Evolutionary conservation across 2,329 filamentous ascomycete genomes (phyloP), one percentile per base, ranked within the genome.

Genomic region (Drechslera avenae): DNA sequence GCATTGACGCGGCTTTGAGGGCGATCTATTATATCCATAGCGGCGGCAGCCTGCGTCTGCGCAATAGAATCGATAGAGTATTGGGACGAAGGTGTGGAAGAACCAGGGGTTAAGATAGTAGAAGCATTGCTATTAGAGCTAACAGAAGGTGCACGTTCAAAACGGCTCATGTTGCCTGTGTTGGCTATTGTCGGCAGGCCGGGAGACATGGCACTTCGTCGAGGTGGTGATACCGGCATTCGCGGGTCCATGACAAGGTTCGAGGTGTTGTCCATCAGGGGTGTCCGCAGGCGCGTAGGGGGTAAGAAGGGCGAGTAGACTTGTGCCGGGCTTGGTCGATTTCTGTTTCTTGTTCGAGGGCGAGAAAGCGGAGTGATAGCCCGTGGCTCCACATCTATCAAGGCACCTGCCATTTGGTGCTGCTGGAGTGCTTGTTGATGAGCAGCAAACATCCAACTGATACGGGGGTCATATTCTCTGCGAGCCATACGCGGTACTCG

Each of bases 371-470:
- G 74, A 13, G 74, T 76, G 10, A 67, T 71, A 16, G 70, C 67
- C 23, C 73, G 69, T 43, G 68, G 59, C 39, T 73, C 70, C 13
- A 73, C 57, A 43, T 75, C 72, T 48, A 74, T 62, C 31, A 73
- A 53, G 5, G 63, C 58, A 14, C 67, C 68, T 13, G 58, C 60
- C 50, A 63, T 63, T 47, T 70, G 64, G 18, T 69, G 63, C 37
- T 72, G 66, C 41, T 70, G 67, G 28, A 76, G 62, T 19, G 71
- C 70, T 33, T 66, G 67, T 50, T 72, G 73, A 35, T 76, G 73
- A 26, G 73, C 68, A 52, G 74, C 73, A 46, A 76, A 76, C 59
- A 75, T 73, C 62, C 67, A 70, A 51, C 73, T 75, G 46, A 76
- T 75, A 31, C 72, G 65, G 4, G 74, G 73, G 57, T 75, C 66